Evolutionary conservation across 2,329 filamentous ascomycete species (phyloP), one percentile per base, ranked within the genome.

Genomic region (Colletotrichum falcatum): DNA sequence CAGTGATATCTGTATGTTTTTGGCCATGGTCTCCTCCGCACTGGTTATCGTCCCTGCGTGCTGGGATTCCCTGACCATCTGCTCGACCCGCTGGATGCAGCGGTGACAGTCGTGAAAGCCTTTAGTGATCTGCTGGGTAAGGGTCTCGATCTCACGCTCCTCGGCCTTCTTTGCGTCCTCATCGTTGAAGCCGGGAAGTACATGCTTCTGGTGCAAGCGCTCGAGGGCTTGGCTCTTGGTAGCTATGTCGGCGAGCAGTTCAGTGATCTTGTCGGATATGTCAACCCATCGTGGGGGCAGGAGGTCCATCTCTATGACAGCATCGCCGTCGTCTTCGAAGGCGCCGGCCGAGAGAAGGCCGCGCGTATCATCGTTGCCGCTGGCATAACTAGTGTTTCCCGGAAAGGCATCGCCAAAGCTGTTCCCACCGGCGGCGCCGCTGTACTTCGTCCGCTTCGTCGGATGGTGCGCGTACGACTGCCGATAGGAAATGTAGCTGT

Each of bases 391-490:
- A 66, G 78, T 77, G 74, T 84, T 61, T 26, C 69, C 87, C 79
- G 88, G 85, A 76, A 88, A 88, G 72, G 83, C 80, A 74, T 91
- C 89, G 73, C 85, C 85, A 79, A 89, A 90, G 81, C 87, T 88
- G 85, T 88, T 87, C 75, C 84, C 79, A 76, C 85, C 81, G 66
- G 88, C 82, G 28, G 78, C 75, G 72, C 80, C 81, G 70, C 86
- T 84, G 83, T 92, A 92, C 77, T 91, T 91, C 75, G 90, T 90
- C 83, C 94, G 94, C 83, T 97, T 95, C 72, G 91, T 89, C 64
- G 96, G 96, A 80, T 98, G 95, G 82, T 98, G 96, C 77, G 94
- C 90, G 83, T 98, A 98, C 77, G 95, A 98, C 85, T 99, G 96
- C 78, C 96, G 95, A 87, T 98, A 99, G 82, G 96, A 98, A 81